Percentiles rank a stretch among this genome's conserved stretches.
phyloP scores from a whole-genome alignment of 768 basidiomycete species.

The Naganishia randhawae region DNA sequence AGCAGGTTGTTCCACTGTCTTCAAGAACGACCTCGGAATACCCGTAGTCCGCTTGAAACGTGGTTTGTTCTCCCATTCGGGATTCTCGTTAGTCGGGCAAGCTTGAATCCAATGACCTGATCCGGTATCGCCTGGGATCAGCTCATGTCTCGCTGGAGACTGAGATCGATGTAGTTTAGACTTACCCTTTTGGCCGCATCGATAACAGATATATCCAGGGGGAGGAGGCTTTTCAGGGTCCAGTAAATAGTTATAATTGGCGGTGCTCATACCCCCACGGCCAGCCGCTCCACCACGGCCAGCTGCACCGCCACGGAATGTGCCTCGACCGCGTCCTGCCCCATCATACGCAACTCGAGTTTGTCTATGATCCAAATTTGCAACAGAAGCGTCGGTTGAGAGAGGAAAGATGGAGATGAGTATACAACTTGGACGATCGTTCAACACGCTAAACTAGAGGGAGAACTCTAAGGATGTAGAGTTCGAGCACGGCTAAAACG shows the following conservation, averaged over 20 bases:
- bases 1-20: slow-evolving; percentile 77
- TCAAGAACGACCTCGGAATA: slow-evolving; percentile 95
- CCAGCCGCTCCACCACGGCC: slow-evolving; percentile 61
- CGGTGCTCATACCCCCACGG: slow-evolving; percentile 57
- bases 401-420: not conserved
- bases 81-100: slow-evolving; percentile 94
- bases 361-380: slow-evolving; percentile 16
- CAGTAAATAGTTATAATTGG: slow-evolving; percentile 56
- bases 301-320: slow-evolving; percentile 44
- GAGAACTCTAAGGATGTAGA: not conserved
- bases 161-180: slow-evolving; percentile 11
- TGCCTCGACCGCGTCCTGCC: slow-evolving; percentile 28
- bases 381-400: not conserved
- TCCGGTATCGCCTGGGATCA: slow-evolving; percentile 26
- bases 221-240: slow-evolving; percentile 67
- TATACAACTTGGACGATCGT: not conserved
- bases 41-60: slow-evolving; percentile 97
- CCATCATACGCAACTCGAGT: slow-evolving; percentile 28
- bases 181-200: slow-evolving; percentile 91
- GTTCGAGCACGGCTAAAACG: too few species aligned
- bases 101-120: slow-evolving; percentile 99
- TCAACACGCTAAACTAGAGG: not conserved
- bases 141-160: slow-evolving; percentile 8
- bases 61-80: slow-evolving; percentile 87
- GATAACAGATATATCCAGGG: slow-evolving; percentile 94